Base-by-base conservation (phyloP, 805 yeast genomes). In the Candida chauliodis region DNA sequence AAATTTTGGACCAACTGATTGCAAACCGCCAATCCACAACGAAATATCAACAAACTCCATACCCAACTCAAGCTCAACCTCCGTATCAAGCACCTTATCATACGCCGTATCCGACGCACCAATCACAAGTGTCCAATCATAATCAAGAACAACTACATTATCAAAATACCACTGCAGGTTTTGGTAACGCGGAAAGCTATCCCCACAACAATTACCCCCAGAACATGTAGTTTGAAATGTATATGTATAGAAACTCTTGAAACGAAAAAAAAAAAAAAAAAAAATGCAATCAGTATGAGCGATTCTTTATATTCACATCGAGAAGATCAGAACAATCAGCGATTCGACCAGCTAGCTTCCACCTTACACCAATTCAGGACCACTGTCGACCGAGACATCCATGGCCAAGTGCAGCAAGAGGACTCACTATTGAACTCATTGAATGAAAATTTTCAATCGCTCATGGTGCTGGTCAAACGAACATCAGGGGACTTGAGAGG, bases 1-100 rank as follows among this genome's bases (percentile, higher is more conserved):
- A 76, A 32, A 60, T 88, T 36, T 70, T 84, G 63, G 86, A 83
- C 49, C 69, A 44, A n/a, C 55, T 48, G 52, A 59, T 57, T 10
- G 43, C 55, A 11, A 52, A 40, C 30, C 43, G 53, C 41, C 30
- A 25, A 25, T 15, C 37, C 14, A 23, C 41, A 26, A 24, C 42
- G 31, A 31, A 31, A 3, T 33, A 18, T 9, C 33, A 30, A 27
- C 42, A 28, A 23, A 15, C 37, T 2, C 34, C 45, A 21, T 44
- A 43, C 24, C 34, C 43, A 8, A 35, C 17, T 11, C 34, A 30
- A 21, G 19, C 21, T 10, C 22, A 30, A 16, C 9, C 18, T n/a
- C n/a, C n/a, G n/a, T 21, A 21, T 21, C 24, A 21, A 21, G 9
- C 24, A 21, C 24, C 24, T 21, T 21, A 21, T 21, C 24, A 7